Percentiles rank a stretch among this genome's conserved stretches.
Conservation (phyloP, 768 basidiomycete genomes). For the Calocera viscosa region DNA sequence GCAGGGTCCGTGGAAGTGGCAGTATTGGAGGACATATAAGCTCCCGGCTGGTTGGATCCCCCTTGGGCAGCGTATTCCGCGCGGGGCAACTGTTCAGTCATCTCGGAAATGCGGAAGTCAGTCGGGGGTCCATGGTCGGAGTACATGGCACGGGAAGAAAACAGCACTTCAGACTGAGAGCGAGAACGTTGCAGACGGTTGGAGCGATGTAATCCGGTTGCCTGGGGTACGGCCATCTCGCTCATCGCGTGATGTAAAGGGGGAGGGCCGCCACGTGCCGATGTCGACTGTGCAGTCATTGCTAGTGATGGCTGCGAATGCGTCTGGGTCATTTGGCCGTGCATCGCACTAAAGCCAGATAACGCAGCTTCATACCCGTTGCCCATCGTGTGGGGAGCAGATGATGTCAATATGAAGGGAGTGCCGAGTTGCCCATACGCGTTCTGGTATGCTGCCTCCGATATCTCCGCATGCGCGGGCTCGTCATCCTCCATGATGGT, state of each 20-base stretch:
- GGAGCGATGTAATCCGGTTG: not conserved
- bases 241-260: not conserved
- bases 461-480: not conserved
- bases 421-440: not conserved
- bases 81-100: not conserved
- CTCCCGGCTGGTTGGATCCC: not conserved
- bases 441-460: not conserved
- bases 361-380: not conserved
- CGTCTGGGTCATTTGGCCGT: not conserved
- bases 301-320: not conserved
- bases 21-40: not conserved
- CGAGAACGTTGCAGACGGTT: not conserved
- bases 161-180: conserved; percentile 3
- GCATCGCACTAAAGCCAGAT: not conserved
- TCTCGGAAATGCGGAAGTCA: not conserved
- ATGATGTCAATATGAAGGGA: not conserved
- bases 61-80: not conserved
- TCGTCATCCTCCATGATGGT: conserved; percentile 2
- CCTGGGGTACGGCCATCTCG: not conserved
- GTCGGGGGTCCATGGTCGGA: not conserved
- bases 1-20: not conserved
- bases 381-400: not conserved
- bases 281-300: not conserved
- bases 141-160: not conserved
- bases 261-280: not conserved